A percentile compares a stretch with the other conserved stretches of the same genome.
phyloP scores from a whole-genome alignment of 768 basidiomycete genomes.

The Pseudohyphozyma bogoriensis region DNA sequence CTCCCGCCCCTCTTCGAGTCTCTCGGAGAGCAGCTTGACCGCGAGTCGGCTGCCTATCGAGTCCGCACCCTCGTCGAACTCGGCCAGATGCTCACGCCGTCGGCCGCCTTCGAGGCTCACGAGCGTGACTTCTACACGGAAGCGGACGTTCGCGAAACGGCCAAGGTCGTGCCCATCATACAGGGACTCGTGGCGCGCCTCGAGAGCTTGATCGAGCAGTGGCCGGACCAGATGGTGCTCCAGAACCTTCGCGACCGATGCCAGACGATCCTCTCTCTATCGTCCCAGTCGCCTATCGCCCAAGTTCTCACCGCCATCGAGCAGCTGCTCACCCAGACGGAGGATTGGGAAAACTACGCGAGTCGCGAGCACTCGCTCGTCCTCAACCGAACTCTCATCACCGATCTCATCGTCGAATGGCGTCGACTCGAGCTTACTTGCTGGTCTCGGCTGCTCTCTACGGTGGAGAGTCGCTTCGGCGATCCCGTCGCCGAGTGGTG shows the following conservation, averaged over 20 bases:
- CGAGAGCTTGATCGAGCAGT: slow-evolving; percentile 54
- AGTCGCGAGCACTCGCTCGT: slow-evolving; percentile 77
- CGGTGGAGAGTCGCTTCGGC: slow-evolving; percentile 47
- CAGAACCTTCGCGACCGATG: slow-evolving; percentile 68
- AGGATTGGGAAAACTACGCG: slow-evolving; percentile 96
- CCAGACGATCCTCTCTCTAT: slow-evolving; percentile 52
- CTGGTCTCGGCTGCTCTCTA: slow-evolving; percentile 70
- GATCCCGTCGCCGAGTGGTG: slow-evolving; percentile 62
- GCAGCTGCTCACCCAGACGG: slow-evolving; percentile 69
- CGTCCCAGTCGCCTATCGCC: slow-evolving; percentile 63
- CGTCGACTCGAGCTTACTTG: slow-evolving; percentile 75
- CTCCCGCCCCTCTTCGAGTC: slow-evolving; percentile 14
- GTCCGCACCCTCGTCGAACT: slow-evolving; percentile 26
- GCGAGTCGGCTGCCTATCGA: slow-evolving; percentile 13
- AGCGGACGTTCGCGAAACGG: slow-evolving; percentile 60
- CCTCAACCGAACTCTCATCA: slow-evolving; percentile 54
- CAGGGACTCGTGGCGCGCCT: slow-evolving; percentile 49
- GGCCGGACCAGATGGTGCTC: slow-evolving; percentile 98
- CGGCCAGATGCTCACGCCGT: slow-evolving; percentile 8
- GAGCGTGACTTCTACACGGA: slow-evolving; percentile 41
- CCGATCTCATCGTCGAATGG: slow-evolving; percentile 73
- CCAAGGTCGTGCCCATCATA: slow-evolving; percentile 51
- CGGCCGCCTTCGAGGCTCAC: slow-evolving; percentile 24
- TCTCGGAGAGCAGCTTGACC: slow-evolving; percentile 22
- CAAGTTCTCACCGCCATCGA: slow-evolving; percentile 73